Percentiles rank a stretch among this genome's conserved stretches.
Evolutionary conservation across 257 asterid species (phyloP).

Genomic region (Cynanchum wilfordii): DNA sequence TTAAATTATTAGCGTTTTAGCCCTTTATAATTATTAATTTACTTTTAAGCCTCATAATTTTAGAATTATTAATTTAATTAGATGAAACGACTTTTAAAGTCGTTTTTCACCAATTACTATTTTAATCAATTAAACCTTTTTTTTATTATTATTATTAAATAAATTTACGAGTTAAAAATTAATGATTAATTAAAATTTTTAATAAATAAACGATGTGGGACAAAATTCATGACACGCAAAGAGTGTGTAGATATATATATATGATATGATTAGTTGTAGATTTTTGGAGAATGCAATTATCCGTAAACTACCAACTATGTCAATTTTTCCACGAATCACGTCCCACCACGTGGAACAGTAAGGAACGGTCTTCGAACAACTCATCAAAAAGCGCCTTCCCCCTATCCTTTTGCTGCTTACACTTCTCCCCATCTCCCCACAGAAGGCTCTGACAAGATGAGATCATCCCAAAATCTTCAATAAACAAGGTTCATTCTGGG

Average conservation of each 20-base stretch:
- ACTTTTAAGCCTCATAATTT: background rate
- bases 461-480: background rate
- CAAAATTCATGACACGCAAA: too few relatives aligned
- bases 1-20: background rate
- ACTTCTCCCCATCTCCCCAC: background rate
- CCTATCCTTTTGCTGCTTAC: conserved; percentile 50
- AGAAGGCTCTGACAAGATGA: background rate
- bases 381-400: conserved; percentile 30
- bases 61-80: too few relatives aligned
- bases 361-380: conserved; percentile 5
- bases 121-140: too few relatives aligned
- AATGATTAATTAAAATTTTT: too few relatives aligned
- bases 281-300: background rate
- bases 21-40: background rate
- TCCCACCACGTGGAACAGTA: conserved; percentile 11
- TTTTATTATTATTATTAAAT: too few relatives aligned
- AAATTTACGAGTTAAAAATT: too few relatives aligned
- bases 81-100: too few relatives aligned
- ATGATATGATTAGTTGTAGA: background rate
- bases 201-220: too few relatives aligned
- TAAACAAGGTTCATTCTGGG: background rate
- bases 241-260: too few relatives aligned
- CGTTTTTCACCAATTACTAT: too few relatives aligned
- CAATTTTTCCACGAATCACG: conserved; percentile 1
- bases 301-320: background rate